Conservation (phyloP, 2,329 filamentous ascomycete genomes). For the Colletotrichum paranaense region DNA sequence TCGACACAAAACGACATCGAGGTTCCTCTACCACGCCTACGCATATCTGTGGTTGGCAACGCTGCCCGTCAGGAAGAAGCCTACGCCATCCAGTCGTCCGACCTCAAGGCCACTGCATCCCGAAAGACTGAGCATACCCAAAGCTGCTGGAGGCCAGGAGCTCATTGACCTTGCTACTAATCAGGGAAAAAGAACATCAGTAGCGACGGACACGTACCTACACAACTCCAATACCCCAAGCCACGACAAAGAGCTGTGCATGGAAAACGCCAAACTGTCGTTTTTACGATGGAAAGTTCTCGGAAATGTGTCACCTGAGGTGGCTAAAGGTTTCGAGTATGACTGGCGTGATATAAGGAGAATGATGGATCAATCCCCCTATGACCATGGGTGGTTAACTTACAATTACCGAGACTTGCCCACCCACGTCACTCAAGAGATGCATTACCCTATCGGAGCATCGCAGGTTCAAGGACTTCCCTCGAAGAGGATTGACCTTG, state of each 20-base stretch:
- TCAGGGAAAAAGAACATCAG: neutral
- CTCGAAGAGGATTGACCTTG: neutral
- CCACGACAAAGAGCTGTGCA: constrained; percentile 8
- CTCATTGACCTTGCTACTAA: neutral
- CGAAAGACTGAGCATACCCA: neutral
- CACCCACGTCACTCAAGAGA: no score
- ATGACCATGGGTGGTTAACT: neutral
- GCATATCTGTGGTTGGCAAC: constrained; percentile 2
- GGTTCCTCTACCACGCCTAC: constrained; percentile 3
- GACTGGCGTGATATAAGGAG: neutral
- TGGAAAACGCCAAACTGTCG: constrained; percentile 1
- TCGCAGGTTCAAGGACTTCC: neutral
- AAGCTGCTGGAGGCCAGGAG: neutral
- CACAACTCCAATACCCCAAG: neutral
- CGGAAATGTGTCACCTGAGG: neutral
- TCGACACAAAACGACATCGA: no score
- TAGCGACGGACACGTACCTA: neutral
- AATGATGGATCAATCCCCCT: neutral
- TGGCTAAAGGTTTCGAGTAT: neutral
- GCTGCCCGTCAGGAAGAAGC: neutral
- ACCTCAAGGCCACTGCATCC: neutral
- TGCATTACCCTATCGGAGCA: neutral
- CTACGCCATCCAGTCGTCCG: neutral
- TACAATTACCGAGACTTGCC: neutral
- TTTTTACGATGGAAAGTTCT: constrained; percentile 11